A percentile compares a stretch with the other conserved stretches of the same genome.
Evolutionary conservation across 2,329 filamentous ascomycete species (phyloP).

Genomic region (Fusarium luffae): DNA sequence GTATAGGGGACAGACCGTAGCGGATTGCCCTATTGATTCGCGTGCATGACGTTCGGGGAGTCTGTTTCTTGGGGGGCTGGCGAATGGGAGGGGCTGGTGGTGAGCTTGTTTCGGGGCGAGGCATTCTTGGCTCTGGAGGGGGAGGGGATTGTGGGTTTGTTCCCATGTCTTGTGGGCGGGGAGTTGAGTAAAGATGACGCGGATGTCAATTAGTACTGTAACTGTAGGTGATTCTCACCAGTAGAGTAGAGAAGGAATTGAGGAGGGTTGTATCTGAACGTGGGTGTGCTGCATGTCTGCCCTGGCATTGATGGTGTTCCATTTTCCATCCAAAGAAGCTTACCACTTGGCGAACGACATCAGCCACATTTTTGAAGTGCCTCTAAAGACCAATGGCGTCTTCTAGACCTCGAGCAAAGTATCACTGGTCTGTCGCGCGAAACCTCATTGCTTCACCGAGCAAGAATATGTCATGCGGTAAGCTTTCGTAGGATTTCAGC

Average conservation of each 20-base stretch:
- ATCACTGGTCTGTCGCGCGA: background rate
- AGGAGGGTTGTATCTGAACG: slow-evolving; percentile 1
- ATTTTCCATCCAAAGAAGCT: slow-evolving; percentile 9
- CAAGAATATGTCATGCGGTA: background rate
- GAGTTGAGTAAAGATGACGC: background rate
- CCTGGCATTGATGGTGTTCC: background rate
- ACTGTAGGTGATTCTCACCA: background rate
- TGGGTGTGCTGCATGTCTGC: slow-evolving; percentile 10
- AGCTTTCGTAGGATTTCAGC: background rate
- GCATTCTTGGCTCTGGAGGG: too few species aligned
- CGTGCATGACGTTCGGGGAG: too few species aligned
- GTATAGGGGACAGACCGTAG: too few species aligned
- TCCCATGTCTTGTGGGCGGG: background rate
- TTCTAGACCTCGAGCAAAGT: background rate
- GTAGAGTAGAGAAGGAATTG: background rate
- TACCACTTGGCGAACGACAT: slow-evolving; percentile 12
- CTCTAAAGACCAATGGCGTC: slow-evolving; percentile 7
- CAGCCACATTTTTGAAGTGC: slow-evolving; percentile 1
- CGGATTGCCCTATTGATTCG: too few species aligned
- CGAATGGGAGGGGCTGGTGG: too few species aligned
- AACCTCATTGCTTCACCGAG: background rate
- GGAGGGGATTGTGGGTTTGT: background rate
- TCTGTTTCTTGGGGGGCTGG: too few species aligned
- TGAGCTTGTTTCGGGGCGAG: too few species aligned
- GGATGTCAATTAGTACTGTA: background rate